Conservation (phyloP, 371 early-diverging fungal genomes). For the Batkoa obscura region DNA sequence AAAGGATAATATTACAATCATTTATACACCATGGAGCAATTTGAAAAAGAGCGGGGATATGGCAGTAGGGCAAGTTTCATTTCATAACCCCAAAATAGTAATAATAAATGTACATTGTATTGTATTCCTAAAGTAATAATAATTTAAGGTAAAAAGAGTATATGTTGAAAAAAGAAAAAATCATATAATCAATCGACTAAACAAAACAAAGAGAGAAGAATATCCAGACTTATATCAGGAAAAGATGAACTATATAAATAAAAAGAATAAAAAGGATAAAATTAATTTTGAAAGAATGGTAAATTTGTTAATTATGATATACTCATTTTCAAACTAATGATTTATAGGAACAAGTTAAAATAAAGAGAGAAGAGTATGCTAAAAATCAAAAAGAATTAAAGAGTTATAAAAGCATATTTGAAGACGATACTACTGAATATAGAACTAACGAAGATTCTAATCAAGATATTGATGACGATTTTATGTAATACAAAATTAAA, state of each 20-base stretch:
- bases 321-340: background rate
- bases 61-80: constrained; percentile 90
- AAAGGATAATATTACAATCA: constrained; percentile 46
- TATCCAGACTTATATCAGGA: constrained; percentile 56
- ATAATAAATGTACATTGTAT: background rate
- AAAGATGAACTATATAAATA: constrained; percentile 40
- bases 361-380: constrained; percentile 1
- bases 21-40: constrained; percentile 91
- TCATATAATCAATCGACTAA: constrained; percentile 74
- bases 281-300: constrained; percentile 11
- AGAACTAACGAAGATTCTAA: background rate
- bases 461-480: constrained; percentile 4
- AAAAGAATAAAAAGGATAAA: constrained; percentile 18
- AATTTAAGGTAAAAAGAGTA: constrained; percentile 51
- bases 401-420: background rate
- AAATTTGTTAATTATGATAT: background rate
- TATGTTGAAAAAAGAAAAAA: constrained; percentile 59
- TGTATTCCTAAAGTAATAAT: background rate
- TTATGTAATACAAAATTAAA: too few species aligned
- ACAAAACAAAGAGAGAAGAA: constrained; percentile 70
- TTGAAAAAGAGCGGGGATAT: constrained; percentile 79
- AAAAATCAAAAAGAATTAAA: background rate
- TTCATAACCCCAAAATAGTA: constrained; percentile 55
- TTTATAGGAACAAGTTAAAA: background rate
- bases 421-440: background rate